Base-by-base conservation (phyloP, 2,329 filamentous ascomycete species). In the Fusarium nodosum region DNA sequence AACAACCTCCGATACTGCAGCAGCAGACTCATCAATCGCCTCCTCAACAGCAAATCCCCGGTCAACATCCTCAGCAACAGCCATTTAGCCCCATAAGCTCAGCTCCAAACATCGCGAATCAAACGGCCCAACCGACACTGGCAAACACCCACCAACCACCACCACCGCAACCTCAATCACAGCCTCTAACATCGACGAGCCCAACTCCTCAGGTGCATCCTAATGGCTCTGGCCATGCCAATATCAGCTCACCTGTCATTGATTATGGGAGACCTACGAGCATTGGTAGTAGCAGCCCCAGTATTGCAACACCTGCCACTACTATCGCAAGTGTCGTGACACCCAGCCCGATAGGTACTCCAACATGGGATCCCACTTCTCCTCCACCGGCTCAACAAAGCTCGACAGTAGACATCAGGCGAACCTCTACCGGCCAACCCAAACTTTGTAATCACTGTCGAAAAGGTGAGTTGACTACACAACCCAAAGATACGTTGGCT, bases 401-500 rank as follows among this genome's bases (percentile, higher is more conserved):
- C 4, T 56, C 52, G 13, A 20, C 13, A 0, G 38, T 39, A 13
- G 56, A 53, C 9, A 4, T 64, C 24, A 63, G 60, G 6, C 52
- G 56, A 13, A 48, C 57, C 9, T 61, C 68, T 11, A 69, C 56
- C 2, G 68, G 60, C 0, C 60, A 64, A 5, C 26, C 50, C 6
- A 57, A 50, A 7, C 9, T 53, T 0, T 74, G 72, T 33, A 66
- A 65, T 22, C 68, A 74, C 36, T 74, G 72, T 20, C 64, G 61
- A 22, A 74, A 74, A 11, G 61, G 72, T 72, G 15, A 56, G 66
- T 10, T 1, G 1, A 7, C 0, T 12, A 18, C 13, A 2, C 13
- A 8, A 13, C 26, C 1, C 4, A 12, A 8, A 1, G 0, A 3
- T 5, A 16, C 33, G 7, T 20, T 11, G 18, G 3, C 33, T 56